Evolutionary conservation across 2,329 filamentous ascomycete genomes (phyloP).

Genomic region (Apiospora saccharicola): DNA sequence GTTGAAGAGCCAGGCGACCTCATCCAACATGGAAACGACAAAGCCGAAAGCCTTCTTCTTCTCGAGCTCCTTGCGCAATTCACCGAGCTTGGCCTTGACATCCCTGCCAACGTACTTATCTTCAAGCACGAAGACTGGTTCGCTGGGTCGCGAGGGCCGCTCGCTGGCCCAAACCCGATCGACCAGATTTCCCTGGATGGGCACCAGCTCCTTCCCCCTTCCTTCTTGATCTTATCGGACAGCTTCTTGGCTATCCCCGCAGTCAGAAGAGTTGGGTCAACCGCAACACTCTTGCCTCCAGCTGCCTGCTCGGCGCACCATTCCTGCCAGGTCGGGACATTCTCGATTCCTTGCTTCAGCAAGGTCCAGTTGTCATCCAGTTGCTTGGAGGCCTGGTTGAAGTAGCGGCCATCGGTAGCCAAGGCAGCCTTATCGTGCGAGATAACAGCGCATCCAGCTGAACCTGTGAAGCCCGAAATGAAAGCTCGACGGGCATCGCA

Average conservation of each 20-base stretch:
- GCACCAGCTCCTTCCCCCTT: conserved; percentile 79
- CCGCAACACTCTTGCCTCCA: conserved; percentile 85
- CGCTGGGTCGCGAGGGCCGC: conserved; percentile 76
- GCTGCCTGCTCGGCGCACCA: conserved; percentile 90
- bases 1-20: conserved; percentile 99
- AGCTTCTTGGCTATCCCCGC: conserved; percentile 71
- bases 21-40: conserved; percentile 93
- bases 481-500: conserved; percentile 91
- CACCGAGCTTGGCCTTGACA: conserved; percentile 81
- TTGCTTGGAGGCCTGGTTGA: conserved; percentile 93
- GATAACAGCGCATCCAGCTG: conserved; percentile 90
- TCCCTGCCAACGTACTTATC: conserved; percentile 82
- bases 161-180: conserved; percentile 85
- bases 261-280: conserved; percentile 89
- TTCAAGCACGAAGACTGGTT: conserved; percentile 76
- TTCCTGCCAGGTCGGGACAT: conserved; percentile 97
- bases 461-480: conserved; percentile 94
- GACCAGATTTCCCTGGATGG: conserved; percentile 84
- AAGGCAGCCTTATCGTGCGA: conserved; percentile 86
- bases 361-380: conserved; percentile 91
- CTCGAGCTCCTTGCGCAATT: conserved; percentile 87
- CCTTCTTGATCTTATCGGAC: conserved; percentile 85
- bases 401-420: conserved; percentile 95
- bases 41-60: conserved; percentile 90
- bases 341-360: conserved; percentile 90